A percentile compares a stretch with the other conserved stretches of the same genome.
phyloP scores from a whole-genome alignment of 176 grass and related monocot species.

The Oryza glaberrima region DNA sequence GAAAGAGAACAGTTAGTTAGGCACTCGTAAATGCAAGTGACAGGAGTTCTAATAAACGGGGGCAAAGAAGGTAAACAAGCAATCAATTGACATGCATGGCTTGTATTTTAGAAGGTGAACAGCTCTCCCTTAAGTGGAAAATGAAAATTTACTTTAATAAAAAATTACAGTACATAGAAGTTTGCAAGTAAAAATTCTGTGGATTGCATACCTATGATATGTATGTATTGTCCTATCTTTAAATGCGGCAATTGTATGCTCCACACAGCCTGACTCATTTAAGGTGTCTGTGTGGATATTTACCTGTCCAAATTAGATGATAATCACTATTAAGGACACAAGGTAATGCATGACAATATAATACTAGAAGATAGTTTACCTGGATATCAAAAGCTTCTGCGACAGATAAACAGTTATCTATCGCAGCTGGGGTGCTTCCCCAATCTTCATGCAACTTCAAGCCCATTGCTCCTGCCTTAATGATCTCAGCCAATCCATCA shows the following conservation, averaged over 20 bases:
- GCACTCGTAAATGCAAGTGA: no score
- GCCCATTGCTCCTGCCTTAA: conserved; percentile 90
- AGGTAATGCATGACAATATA: neutral
- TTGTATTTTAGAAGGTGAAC: neutral
- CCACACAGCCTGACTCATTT: conserved; percentile 97
- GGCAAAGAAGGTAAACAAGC: neutral
- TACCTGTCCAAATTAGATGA: conserved; percentile 66
- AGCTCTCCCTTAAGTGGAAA: neutral
- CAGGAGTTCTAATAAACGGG: no score
- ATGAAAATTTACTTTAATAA: neutral
- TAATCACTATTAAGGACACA: conserved; percentile 17
- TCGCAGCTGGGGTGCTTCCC: conserved; percentile 89
- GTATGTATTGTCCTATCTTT: conserved; percentile 95
- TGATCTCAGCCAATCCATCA: conserved; percentile 85
- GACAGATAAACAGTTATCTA: conserved; percentile 89
- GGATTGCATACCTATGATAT: conserved; percentile 83
- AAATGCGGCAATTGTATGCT: conserved; percentile 95
- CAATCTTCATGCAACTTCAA: conserved; percentile 98
- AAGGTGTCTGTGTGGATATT: conserved; percentile 98
- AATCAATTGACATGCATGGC: neutral
- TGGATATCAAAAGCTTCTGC: conserved; percentile 91
- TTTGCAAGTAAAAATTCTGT: neutral
- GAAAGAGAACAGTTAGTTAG: no score
- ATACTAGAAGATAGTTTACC: conserved; percentile 52
- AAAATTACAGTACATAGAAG: neutral